Conservation (phyloP, 257 asterid genomes). For the Jasminum sambac region DNA sequence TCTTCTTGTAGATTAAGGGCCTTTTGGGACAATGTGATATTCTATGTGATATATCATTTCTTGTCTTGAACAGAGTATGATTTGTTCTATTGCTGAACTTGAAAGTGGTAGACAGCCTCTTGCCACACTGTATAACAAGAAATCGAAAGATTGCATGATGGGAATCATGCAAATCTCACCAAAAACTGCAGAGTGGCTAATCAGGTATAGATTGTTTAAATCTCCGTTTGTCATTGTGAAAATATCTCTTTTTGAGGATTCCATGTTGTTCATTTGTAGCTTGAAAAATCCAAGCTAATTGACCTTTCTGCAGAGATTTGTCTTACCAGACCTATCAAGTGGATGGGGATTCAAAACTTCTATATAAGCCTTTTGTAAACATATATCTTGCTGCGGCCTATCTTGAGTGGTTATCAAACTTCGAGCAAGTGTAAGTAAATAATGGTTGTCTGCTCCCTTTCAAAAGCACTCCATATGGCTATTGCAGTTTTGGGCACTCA, state of each 20-base stretch:
- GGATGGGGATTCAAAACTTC: slow-evolving; percentile 44
- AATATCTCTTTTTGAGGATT: background rate
- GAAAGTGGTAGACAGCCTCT: slow-evolving; percentile 85
- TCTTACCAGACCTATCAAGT: slow-evolving; percentile 57
- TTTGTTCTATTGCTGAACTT: slow-evolving; percentile 91
- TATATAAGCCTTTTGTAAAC: slow-evolving; percentile 73
- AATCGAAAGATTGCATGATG: slow-evolving; percentile 53
- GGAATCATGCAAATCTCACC: slow-evolving; percentile 85
- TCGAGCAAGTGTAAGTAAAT: slow-evolving; percentile 59
- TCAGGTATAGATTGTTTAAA: slow-evolving; percentile 40
- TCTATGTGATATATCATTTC: slow-evolving; percentile 17
- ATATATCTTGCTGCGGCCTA: slow-evolving; percentile 92
- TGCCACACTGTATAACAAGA: slow-evolving; percentile 59
- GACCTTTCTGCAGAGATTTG: slow-evolving; percentile 62
- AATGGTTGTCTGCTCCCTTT: background rate
- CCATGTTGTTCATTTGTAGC: slow-evolving; percentile 10
- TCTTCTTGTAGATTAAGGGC: slow-evolving; percentile 1
- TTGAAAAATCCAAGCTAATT: slow-evolving; percentile 23
- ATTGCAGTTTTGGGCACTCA: slow-evolving; percentile 10
- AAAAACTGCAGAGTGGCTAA: slow-evolving; percentile 79
- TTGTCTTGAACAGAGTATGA: slow-evolving; percentile 64
- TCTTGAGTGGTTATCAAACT: slow-evolving; percentile 79
- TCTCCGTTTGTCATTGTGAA: background rate
- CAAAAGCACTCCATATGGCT: background rate
- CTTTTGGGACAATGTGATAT: background rate